Evolutionary conservation across 768 basidiomycete genomes (phyloP), one percentile per base, ranked within the genome.

Genomic region (Amanita thiersii): DNA sequence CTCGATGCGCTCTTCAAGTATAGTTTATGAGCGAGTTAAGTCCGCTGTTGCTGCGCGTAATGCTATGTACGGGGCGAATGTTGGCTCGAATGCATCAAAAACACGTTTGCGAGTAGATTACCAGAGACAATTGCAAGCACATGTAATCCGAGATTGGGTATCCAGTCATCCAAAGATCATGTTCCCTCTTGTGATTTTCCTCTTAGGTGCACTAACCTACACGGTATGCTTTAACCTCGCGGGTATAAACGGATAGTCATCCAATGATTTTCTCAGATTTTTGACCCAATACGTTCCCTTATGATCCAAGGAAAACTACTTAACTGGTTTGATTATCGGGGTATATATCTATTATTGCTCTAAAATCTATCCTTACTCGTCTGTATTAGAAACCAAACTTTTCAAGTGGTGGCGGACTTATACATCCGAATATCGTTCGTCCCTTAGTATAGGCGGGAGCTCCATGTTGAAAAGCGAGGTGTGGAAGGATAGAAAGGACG

Each of bases 161-260:
- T 69, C 84, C 1, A 68, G 62, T n/a, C 93, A 98, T 62, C 93
- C 94, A 5, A 79, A 78, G 46, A 82, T 96, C 37, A 77, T 81
- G 39, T 58, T 92, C 2, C 90, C 91, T 0, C 58, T 91, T 12
- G 45, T 91, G 2, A 74, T 91, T 31, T 96, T 97, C 58, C 62
- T 98, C 2, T 57, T 98, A n/a, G 94, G 92, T 8, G 82, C 84
- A 2, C 51, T 98, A 26, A 88, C 88, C 15, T 96, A 94, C 56
- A 84, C 87, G 4, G 90, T 89, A 48, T 46, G 79, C 61, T 5
- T 8, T 18, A 23, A n/a, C 15, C 26, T 24, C 12, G 37, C 15
- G 18, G 12, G 14, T 24, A 19, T 15, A 14, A 5, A 2, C 24
- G 29, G 38, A 18, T 17, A 12, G 4, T 20, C 5, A 36, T 20